Conservation (phyloP, 495 filamentous ascomycete species). For the Patellaria atrata region DNA sequence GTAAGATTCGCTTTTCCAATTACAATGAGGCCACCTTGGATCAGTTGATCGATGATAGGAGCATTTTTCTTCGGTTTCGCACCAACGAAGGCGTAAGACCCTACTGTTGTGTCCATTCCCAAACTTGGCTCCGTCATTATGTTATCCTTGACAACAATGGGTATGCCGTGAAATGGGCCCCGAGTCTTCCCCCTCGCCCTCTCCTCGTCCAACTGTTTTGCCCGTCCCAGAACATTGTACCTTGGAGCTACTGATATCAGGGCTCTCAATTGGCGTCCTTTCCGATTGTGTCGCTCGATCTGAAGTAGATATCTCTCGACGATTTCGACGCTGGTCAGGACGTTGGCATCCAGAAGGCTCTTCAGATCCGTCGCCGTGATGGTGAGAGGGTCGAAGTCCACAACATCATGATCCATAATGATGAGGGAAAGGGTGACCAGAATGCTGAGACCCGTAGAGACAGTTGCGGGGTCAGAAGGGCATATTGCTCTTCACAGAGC, state of each 20-base stretch:
- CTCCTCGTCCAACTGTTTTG: conserved; percentile 26
- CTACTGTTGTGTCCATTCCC: conserved; percentile 22
- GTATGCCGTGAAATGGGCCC: conserved; percentile 31
- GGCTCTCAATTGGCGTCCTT: conserved; percentile 24
- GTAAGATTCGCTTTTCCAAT: conserved; percentile 25
- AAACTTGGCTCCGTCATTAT: conserved; percentile 20
- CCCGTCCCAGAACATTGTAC: conserved; percentile 22
- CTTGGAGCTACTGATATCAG: conserved; percentile 27
- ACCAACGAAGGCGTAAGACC: conserved; percentile 26
- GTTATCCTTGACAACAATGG: conserved; percentile 28
- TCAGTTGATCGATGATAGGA: conserved; percentile 24
- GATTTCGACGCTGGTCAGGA: conserved; percentile 34
- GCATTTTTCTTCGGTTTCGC: conserved; percentile 26
- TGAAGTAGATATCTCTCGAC: conserved; percentile 36
- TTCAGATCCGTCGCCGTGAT: conserved; percentile 33
- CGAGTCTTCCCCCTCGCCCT: conserved; percentile 21
- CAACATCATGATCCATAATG: no score
- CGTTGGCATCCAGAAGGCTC: conserved; percentile 24
- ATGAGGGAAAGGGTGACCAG: no score
- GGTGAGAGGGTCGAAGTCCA: conserved; percentile 27
- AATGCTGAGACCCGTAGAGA: no score
- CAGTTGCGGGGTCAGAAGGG: no score
- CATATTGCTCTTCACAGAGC: no score
- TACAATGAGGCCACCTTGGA: conserved; percentile 22
- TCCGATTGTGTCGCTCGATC: conserved; percentile 34